These are phyloP conservation scores for Paramecium bursaria DNA, from an alignment of 73 alveolate species.

Conservation along the genomic window DNA sequence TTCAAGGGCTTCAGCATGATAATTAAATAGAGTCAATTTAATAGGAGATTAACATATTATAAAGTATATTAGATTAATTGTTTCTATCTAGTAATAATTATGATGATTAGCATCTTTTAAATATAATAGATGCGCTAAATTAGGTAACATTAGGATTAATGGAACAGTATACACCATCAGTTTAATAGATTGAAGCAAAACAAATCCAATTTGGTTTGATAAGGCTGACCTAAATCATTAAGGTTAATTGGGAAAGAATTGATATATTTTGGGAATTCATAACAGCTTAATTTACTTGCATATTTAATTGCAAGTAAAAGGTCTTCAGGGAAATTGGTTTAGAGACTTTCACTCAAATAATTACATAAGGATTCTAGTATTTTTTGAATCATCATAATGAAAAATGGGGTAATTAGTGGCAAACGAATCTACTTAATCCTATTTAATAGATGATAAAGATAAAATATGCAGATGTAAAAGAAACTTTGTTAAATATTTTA, in stretches of 20 bases:
- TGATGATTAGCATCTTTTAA: constrained; percentile 27
- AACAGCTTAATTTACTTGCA: constrained; percentile 29
- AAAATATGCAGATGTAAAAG: constrained; percentile 56
- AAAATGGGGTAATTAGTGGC: constrained; percentile 12
- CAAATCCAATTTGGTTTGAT: constrained; percentile 13
- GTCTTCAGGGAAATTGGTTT: constrained; percentile 40
- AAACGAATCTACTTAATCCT: constrained; percentile 10
- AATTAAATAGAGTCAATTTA: neutral
- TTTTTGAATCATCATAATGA: neutral
- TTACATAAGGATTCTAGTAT: constrained; percentile 27
- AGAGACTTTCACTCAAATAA: constrained; percentile 7
- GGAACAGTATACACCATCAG: neutral
- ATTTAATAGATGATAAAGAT: constrained; percentile 30
- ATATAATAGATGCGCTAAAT: constrained; percentile 50
- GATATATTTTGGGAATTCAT: constrained; percentile 45
- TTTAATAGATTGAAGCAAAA: neutral
- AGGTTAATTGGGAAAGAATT: constrained; percentile 33
- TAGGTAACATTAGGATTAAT: constrained; percentile 49
- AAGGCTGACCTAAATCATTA: constrained; percentile 14
- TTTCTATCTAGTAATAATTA: constrained; percentile 26
- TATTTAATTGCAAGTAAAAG: constrained; percentile 15
- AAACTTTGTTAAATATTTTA: constrained; percentile 34
- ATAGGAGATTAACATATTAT: constrained; percentile 1
- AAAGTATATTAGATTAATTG: constrained; percentile 10
- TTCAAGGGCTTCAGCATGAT: neutral